Conservation (phyloP, 306 rosid genomes). For the Lupinus albus region DNA sequence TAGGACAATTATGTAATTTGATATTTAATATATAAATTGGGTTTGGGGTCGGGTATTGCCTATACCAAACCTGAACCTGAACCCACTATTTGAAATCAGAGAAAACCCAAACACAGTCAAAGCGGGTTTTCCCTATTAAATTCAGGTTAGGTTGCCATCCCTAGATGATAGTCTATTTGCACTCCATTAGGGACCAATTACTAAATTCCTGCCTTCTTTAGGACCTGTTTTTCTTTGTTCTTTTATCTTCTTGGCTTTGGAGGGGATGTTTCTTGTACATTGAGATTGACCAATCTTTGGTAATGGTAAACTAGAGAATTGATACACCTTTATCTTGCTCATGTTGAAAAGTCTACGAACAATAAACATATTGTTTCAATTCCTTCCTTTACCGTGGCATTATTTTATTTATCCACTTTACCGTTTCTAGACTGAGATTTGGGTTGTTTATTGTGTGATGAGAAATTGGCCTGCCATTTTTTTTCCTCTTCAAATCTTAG, state of each 20-base stretch:
- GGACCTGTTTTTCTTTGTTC: not conserved
- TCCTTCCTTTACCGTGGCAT: slow-evolving; percentile 2
- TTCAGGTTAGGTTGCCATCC: too few species aligned
- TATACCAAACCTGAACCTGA: too few species aligned
- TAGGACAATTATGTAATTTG: too few species aligned
- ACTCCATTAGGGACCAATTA: not conserved
- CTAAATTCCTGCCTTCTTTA: slow-evolving; percentile 5
- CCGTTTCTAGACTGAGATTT: not conserved
- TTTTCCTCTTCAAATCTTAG: not conserved
- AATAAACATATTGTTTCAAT: slow-evolving; percentile 1
- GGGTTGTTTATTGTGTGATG: not conserved
- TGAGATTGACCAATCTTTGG: not conserved
- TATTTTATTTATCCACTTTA: not conserved
- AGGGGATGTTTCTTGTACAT: not conserved
- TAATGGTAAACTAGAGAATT: slow-evolving; percentile 8
- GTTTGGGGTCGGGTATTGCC: too few species aligned
- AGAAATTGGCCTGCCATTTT: slow-evolving; percentile 1
- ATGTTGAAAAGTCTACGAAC: not conserved
- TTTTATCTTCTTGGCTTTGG: not conserved
- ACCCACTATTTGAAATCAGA: too few species aligned
- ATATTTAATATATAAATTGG: too few species aligned
- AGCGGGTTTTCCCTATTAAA: too few species aligned
- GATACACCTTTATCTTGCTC: not conserved
- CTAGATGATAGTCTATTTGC: slow-evolving; percentile 1
- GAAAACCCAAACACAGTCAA: too few species aligned